phyloP scores from a whole-genome alignment of 768 basidiomycete genomes.

The Lactarius akahatsu region DNA sequence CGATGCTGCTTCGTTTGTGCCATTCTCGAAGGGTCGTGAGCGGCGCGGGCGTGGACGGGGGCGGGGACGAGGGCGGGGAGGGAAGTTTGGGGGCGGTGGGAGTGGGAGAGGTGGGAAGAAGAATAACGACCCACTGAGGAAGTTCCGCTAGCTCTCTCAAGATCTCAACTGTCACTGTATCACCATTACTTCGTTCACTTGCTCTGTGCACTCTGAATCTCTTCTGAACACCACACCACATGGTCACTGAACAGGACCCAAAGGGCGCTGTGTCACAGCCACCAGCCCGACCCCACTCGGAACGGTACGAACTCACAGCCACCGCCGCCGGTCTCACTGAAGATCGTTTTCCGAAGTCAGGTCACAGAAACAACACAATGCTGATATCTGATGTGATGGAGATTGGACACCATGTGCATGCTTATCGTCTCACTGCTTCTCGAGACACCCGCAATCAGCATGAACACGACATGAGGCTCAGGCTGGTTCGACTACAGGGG shows the following conservation, averaged over 20 bases:
- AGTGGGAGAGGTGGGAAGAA: slow-evolving; percentile 50
- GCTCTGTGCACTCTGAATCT: not conserved
- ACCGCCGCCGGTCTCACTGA: not conserved
- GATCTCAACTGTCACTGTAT: not conserved
- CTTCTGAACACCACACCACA: not conserved
- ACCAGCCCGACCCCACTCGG: not conserved
- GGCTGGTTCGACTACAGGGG: too few relatives aligned
- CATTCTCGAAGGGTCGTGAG: slow-evolving; percentile 61
- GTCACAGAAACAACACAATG: too few relatives aligned
- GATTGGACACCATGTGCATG: not conserved
- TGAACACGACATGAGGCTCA: too few relatives aligned
- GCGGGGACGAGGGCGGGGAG: slow-evolving; percentile 45
- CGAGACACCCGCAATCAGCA: too few relatives aligned
- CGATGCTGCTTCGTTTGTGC: slow-evolving; percentile 55
- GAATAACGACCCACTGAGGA: slow-evolving; percentile 81
- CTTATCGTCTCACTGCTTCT: not conserved
- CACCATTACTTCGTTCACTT: not conserved
- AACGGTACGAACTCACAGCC: not conserved
- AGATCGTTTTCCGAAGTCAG: not conserved
- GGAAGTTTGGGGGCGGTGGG: slow-evolving; percentile 40
- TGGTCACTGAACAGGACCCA: not conserved
- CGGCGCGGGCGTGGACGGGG: slow-evolving; percentile 52
- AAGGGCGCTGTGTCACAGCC: not conserved
- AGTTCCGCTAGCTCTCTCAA: slow-evolving; percentile 44
- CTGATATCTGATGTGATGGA: not conserved